These are phyloP conservation scores for Rhodotorula babjevae DNA, from an alignment of 768 basidiomycete species.

Conservation along the genomic window DNA sequence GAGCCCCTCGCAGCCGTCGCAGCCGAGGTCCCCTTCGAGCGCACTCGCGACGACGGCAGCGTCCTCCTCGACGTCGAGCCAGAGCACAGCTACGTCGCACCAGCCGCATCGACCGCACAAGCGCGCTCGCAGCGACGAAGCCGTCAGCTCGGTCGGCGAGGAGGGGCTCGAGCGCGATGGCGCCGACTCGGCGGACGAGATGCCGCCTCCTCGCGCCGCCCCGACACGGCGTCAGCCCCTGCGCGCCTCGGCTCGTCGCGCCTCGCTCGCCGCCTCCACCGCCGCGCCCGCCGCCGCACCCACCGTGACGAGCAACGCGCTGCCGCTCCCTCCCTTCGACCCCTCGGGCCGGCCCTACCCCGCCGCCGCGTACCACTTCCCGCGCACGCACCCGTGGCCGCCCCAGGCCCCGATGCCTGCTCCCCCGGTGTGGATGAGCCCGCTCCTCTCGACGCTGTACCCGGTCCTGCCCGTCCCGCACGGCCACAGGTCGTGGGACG, in stretches of 20 bases:
- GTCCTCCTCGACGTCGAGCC: no score
- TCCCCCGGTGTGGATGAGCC: not conserved
- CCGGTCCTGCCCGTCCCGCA: no score
- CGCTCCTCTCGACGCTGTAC: not conserved
- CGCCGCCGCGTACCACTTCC: not conserved
- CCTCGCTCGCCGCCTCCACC: no score
- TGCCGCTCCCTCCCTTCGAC: not conserved
- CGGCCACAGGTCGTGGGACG: no score
- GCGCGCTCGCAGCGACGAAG: not conserved
- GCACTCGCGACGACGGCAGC: no score
- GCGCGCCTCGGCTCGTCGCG: no score
- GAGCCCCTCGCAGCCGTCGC: no score
- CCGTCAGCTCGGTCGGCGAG: not conserved
- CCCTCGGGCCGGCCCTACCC: not conserved
- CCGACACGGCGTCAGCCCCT: no score
- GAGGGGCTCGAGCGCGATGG: no score
- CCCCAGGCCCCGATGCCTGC: not conserved
- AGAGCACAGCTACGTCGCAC: no score
- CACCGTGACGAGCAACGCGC: not conserved
- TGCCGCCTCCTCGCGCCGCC: not conserved
- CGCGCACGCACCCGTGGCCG: not conserved
- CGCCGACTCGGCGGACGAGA: not conserved
- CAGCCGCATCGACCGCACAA: not conserved
- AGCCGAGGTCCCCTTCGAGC: no score
- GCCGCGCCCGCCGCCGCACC: no score